These are phyloP conservation scores for Cantharellus anzutake DNA, from an alignment of 768 basidiomycete genomes.

Conservation along the genomic window DNA sequence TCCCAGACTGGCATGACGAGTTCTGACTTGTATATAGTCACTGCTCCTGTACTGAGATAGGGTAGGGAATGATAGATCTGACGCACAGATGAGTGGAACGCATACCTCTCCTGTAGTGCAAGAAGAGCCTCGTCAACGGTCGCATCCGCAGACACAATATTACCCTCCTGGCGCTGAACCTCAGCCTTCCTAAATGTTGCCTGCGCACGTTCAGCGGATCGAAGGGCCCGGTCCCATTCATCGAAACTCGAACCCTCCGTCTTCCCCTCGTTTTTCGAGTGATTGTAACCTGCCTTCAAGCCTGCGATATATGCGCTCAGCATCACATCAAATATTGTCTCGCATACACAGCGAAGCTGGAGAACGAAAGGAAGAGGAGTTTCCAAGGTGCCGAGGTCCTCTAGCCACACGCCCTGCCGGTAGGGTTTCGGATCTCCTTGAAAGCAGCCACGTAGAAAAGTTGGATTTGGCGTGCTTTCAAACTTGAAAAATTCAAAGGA, in stretches of 20 bases:
- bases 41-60: not conserved
- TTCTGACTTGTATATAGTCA: not conserved
- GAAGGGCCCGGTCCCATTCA: not conserved
- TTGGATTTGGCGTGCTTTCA: not conserved
- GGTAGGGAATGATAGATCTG: not conserved
- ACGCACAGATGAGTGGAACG: not conserved
- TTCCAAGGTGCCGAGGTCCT: not conserved
- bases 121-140: not conserved
- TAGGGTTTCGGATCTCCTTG: not conserved
- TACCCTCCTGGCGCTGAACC: not conserved
- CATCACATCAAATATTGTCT: not conserved
- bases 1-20: not conserved
- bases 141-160: not conserved
- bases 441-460: not conserved
- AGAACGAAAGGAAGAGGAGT: not conserved
- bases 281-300: not conserved
- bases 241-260: not conserved
- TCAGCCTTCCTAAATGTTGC: not conserved
- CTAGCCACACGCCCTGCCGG: not conserved
- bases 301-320: not conserved
- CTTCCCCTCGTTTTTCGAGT: not conserved
- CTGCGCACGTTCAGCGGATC: not conserved
- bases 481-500: not conserved
- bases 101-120: not conserved
- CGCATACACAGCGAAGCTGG: not conserved